Conservation (phyloP, 805 yeast genomes). For the Metschnikowia drakensbergensis region DNA sequence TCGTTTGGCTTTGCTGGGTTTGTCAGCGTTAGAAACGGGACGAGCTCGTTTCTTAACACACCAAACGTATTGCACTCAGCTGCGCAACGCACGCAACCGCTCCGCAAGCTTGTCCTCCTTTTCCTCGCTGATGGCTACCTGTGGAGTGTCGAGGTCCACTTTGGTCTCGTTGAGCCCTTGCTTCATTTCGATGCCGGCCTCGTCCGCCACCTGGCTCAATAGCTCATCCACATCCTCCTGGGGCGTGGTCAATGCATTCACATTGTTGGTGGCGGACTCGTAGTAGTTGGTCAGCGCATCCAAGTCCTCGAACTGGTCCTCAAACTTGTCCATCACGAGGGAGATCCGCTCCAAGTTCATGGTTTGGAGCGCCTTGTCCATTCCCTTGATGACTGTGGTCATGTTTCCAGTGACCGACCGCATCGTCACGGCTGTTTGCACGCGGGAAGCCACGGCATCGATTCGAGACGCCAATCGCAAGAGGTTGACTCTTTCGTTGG, state of each 20-base stretch:
- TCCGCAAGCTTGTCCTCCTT: slow-evolving; percentile 87
- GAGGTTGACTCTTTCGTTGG: slow-evolving; percentile 78
- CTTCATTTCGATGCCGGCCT: slow-evolving; percentile 89
- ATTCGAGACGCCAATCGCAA: slow-evolving; percentile 81
- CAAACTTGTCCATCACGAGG: slow-evolving; percentile 95
- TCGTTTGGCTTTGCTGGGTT: too few relatives aligned
- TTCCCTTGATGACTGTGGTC: slow-evolving; percentile 88
- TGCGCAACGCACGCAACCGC: slow-evolving; percentile 79
- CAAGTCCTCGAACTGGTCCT: slow-evolving; percentile 90
- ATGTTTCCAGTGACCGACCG: slow-evolving; percentile 89
- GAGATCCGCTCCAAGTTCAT: slow-evolving; percentile 95
- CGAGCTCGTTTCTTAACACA: too few relatives aligned
- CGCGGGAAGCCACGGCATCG: slow-evolving; percentile 93
- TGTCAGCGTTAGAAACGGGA: too few relatives aligned
- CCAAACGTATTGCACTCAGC: slow-evolving; percentile 4
- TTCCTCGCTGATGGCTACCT: slow-evolving; percentile 51
- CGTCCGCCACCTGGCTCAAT: slow-evolving; percentile 92
- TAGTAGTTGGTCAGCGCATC: slow-evolving; percentile 93
- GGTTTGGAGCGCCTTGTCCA: slow-evolving; percentile 93
- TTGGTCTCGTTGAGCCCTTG: slow-evolving; percentile 74
- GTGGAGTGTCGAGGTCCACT: slow-evolving; percentile 43
- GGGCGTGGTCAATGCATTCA: slow-evolving; percentile 86
- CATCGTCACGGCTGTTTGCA: slow-evolving; percentile 98
- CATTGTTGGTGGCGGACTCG: slow-evolving; percentile 83
- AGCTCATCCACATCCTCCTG: slow-evolving; percentile 92